Percentiles rank a stretch among this genome's conserved stretches.
Conservation (phyloP, 805 yeast species). For the Pichia scutulata region DNA sequence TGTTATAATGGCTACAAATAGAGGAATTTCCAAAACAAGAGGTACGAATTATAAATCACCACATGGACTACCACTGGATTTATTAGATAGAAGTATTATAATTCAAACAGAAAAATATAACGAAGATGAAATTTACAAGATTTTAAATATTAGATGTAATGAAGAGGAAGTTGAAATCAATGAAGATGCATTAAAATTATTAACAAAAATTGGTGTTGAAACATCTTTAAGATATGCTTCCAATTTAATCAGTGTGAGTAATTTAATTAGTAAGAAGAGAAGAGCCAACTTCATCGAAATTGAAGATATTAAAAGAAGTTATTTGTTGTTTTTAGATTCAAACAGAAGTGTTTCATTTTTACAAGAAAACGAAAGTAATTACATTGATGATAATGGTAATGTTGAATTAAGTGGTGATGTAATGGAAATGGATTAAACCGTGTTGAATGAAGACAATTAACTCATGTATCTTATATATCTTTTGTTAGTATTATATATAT, state of each 20-base stretch:
- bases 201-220: conserved; percentile 66
- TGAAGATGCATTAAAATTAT: conserved; percentile 61
- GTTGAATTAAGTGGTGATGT: conserved; percentile 37
- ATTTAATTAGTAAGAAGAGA: conserved; percentile 70
- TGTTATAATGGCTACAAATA: conserved; percentile 91
- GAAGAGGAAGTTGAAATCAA: conserved; percentile 66
- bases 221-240: conserved; percentile 88
- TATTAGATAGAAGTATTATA: conserved; percentile 84
- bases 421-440: neutral
- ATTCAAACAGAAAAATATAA: conserved; percentile 88
- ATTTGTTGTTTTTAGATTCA: conserved; percentile 76
- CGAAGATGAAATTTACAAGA: conserved; percentile 71
- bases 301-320: conserved; percentile 78
- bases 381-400: conserved; percentile 72
- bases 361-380: conserved; percentile 41
- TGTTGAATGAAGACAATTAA: neutral
- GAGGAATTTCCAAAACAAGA: conserved; percentile 86
- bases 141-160: conserved; percentile 72
- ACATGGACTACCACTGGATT: conserved; percentile 95
- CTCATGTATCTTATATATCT: neutral
- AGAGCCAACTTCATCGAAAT: conserved; percentile 56
- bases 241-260: conserved; percentile 86
- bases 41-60: conserved; percentile 90
- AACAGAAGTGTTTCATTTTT: conserved; percentile 70
- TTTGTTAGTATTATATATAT: neutral